Percentiles rank a stretch among this genome's conserved stretches.
These are phyloP conservation scores for Apiotrichum gamsii DNA, from an alignment of 1,284 basidiomycete genomes.

Conservation along the genomic window DNA sequence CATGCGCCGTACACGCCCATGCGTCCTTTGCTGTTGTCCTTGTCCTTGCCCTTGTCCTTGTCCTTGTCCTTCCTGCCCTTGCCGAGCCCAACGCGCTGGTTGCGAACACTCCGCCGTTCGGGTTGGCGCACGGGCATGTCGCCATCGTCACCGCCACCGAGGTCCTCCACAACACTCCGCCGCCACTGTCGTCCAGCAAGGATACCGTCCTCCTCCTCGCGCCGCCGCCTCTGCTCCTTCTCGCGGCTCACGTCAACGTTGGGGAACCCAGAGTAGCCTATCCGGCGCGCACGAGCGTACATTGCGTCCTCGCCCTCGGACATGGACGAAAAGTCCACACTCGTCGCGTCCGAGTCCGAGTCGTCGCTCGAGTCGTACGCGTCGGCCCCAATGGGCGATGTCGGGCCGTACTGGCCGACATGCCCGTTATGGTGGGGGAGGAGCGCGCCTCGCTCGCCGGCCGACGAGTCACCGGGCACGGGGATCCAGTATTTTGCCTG, in stretches of 20 bases:
- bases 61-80: conserved; percentile 5
- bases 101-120: conserved; percentile 40
- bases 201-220: conserved; percentile 46
- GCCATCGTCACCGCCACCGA: not conserved
- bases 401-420: conserved; percentile 23
- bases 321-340: conserved; percentile 37
- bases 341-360: conserved; percentile 44
- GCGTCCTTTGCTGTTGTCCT: conserved; percentile 16
- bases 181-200: conserved; percentile 55
- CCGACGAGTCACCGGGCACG: conserved; percentile 51
- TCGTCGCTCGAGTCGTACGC: conserved; percentile 33
- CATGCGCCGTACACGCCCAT: conserved; percentile 44
- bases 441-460: conserved; percentile 58
- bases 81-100: conserved; percentile 17
- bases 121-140: conserved; percentile 18
- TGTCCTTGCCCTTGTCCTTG: conserved; percentile 2
- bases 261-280: conserved; percentile 90
- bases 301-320: conserved; percentile 52
- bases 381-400: conserved; percentile 8
- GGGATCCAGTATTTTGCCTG: conserved; percentile 86
- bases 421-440: conserved; percentile 54
- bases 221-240: conserved; percentile 28
- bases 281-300: conserved; percentile 62
- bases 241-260: conserved; percentile 71
- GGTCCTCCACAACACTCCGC: not conserved